Evolutionary conservation across 352 stramenopile species (phyloP).

Genomic region (Phytophthora boehmeriae): DNA sequence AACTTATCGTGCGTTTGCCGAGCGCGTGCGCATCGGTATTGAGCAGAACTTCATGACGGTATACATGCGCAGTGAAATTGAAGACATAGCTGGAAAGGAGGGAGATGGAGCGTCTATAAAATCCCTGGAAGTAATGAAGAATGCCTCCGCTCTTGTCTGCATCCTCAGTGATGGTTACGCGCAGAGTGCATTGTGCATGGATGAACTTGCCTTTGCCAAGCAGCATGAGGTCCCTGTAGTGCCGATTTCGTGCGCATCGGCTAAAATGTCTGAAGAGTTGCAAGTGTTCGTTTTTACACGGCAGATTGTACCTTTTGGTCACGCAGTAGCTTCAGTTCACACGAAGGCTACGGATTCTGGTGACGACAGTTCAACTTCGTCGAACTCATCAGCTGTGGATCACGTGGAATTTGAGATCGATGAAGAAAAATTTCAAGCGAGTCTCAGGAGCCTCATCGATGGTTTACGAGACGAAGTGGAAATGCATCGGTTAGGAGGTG

Average conservation of each 20-base stretch:
- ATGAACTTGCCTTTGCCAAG: constrained; percentile 80
- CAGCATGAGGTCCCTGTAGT: constrained; percentile 70
- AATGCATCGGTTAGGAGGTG: constrained; percentile 53
- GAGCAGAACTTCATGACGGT: constrained; percentile 80
- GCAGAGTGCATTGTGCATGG: constrained; percentile 69
- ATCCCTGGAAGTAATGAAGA: constrained; percentile 62
- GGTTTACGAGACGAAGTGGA: constrained; percentile 81
- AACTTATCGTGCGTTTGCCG: constrained; percentile 61
- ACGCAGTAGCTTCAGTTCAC: constrained; percentile 56
- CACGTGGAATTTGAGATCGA: constrained; percentile 61
- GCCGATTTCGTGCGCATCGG: constrained; percentile 67
- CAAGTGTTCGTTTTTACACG: constrained; percentile 82
- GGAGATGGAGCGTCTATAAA: constrained; percentile 30
- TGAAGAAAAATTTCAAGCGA: constrained; percentile 69
- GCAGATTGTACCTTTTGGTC: constrained; percentile 78
- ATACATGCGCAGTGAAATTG: constrained; percentile 59
- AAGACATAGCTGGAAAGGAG: constrained; percentile 32
- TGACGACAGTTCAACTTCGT: constrained; percentile 21
- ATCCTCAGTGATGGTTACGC: constrained; percentile 76
- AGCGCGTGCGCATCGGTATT: constrained; percentile 65
- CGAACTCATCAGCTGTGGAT: constrained; percentile 17
- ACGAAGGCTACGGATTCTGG: constrained; percentile 27
- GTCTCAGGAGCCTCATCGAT: constrained; percentile 71
- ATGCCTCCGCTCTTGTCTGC: constrained; percentile 73
- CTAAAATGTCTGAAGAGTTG: constrained; percentile 69